Base-by-base conservation (phyloP, 257 asterid genomes). In the Salvia hispanica region DNA sequence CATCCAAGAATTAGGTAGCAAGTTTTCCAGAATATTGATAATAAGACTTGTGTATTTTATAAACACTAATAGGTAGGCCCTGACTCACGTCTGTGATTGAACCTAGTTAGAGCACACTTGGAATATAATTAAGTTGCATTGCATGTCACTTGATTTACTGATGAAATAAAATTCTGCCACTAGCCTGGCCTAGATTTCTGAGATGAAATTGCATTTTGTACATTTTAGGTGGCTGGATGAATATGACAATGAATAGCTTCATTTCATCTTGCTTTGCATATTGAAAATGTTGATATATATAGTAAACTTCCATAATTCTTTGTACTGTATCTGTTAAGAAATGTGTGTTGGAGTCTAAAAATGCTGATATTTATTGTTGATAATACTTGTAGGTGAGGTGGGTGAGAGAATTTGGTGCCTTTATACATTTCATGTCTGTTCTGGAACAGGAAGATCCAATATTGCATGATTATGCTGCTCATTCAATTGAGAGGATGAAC, bases 401-500 rank as follows among this genome's bases (percentile, higher is more conserved):
- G 88, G 85, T 40, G 97, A 88, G 87, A 91, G 96, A 77, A 78
- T 91, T 58, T 91, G 96, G 97, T 83, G 96, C 69, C 88, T 91
- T 54, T 81, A 91, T 76, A 74, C 75, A 28, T 82, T 83, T 66
- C 93, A 85, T 69, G 74, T 76, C 64, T 42, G 57, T 66, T 67
- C 80, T 3, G 44, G 79, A 75, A 51, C 34, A 3, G 43, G 76
- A 58, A 45, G 64, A 9, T 50, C 45, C 31, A 62, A 12, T 56
- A 31, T 51, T 62, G 21, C 56, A 48, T 80, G 70, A 73, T 45
- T 47, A 42, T 47, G 59, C 71, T 25, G 39, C 48, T 36, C 52
- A 58, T 60, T 47, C 55, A 62, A 64, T 56, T 63, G 78, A 78
- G 44, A 37, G 2, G 14, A 66, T 15, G 0, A 51, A 66, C 6